Evolutionary conservation across 352 stramenopile species (phyloP).

Genomic region (Paralagenidium karlingii): DNA sequence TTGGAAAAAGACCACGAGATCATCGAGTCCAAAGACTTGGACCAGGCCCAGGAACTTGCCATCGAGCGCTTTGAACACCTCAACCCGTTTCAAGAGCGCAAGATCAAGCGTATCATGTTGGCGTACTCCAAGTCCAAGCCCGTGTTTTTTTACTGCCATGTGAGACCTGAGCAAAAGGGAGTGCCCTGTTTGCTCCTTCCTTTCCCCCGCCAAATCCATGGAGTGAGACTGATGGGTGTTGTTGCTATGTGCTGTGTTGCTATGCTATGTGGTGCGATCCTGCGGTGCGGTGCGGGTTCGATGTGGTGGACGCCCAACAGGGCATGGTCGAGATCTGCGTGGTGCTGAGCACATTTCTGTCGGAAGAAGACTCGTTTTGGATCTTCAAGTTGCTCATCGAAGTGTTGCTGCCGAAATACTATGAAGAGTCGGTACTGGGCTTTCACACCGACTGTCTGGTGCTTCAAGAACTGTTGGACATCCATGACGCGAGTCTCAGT

Average conservation of each 20-base stretch:
- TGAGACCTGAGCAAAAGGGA: too few relatives aligned
- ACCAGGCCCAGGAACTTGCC: constrained; percentile 60
- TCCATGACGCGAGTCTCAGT: constrained; percentile 29
- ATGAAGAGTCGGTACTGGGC: constrained; percentile 63
- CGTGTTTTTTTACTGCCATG: constrained; percentile 56
- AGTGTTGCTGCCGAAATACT: constrained; percentile 63
- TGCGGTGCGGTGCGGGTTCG: not conserved
- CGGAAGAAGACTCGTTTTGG: constrained; percentile 71
- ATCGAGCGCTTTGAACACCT: constrained; percentile 71
- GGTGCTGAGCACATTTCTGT: constrained; percentile 60
- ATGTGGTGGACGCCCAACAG: constrained; percentile 12
- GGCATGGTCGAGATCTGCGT: constrained; percentile 75
- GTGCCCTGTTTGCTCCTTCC: too few relatives aligned
- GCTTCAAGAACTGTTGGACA: constrained; percentile 52
- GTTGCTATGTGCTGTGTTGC: too few relatives aligned
- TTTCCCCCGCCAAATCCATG: not conserved
- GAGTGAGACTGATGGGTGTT: not conserved
- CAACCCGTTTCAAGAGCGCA: constrained; percentile 73
- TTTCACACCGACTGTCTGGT: constrained; percentile 78
- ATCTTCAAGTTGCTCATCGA: constrained; percentile 60
- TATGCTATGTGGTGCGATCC: not conserved
- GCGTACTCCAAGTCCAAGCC: constrained; percentile 67
- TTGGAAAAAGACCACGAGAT: constrained; percentile 7
- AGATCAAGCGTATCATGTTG: constrained; percentile 66
- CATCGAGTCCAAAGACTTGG: not conserved